Percentiles rank a stretch among this genome's conserved stretches.
phyloP scores from a whole-genome alignment of 2,329 filamentous ascomycete species.

The Aspergillus sojae region DNA sequence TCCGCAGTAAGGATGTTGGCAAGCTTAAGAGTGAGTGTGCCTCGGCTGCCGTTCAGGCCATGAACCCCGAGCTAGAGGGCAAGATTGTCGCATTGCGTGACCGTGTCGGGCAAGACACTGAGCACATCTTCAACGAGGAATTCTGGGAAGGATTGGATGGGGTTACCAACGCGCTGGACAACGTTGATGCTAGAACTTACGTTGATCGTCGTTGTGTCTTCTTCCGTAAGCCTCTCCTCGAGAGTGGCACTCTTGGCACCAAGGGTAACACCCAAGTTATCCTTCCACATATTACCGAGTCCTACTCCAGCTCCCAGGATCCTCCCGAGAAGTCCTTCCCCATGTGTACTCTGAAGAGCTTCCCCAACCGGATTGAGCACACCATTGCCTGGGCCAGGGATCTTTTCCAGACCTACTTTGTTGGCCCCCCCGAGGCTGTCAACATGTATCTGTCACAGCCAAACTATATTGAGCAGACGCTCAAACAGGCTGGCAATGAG shows the following conservation, averaged over 20 bases:
- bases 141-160: constrained; percentile 89
- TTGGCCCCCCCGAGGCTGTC: constrained; percentile 89
- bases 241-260: constrained; percentile 96
- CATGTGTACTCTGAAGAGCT: constrained; percentile 96
- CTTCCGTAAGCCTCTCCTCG: constrained; percentile 94
- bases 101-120: constrained; percentile 86
- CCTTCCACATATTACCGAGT: constrained; percentile 87
- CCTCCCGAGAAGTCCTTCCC: constrained; percentile 98
- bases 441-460: constrained; percentile 92
- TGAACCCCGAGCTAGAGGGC: constrained; percentile 90
- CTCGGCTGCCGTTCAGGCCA: constrained; percentile 81
- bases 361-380: constrained; percentile 98
- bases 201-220: constrained; percentile 96
- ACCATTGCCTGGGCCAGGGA: constrained; percentile 98
- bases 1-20: constrained; percentile 90
- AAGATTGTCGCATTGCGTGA: constrained; percentile 87
- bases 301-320: constrained; percentile 95
- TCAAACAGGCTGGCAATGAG: constrained; percentile 94
- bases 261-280: constrained; percentile 99
- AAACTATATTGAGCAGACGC: constrained; percentile 80
- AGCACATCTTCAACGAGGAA: constrained; percentile 88
- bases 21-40: constrained; percentile 96
- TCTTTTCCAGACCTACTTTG: constrained; percentile 91
- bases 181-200: constrained; percentile 94
- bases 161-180: constrained; percentile 96